Conservation (phyloP, 805 yeast genomes). For the Lachancea meyersii region DNA sequence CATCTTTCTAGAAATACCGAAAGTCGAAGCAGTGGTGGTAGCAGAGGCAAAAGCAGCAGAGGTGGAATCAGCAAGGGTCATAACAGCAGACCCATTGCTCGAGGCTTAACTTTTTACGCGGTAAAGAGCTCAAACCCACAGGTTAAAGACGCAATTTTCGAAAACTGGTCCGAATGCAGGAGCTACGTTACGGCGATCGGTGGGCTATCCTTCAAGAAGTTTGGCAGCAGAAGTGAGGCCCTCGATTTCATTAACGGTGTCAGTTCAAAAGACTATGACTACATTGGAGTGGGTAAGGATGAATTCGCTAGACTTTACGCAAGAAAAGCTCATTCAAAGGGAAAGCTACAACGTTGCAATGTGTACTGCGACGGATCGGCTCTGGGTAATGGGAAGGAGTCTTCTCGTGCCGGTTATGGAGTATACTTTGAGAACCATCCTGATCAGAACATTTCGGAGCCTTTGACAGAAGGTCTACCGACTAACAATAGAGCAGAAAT, state of each 20-base stretch:
- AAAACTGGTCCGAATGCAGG: constrained; percentile 33
- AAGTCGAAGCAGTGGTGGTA: too few relatives aligned
- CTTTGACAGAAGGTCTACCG: constrained; percentile 43
- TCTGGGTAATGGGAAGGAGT: constrained; percentile 46
- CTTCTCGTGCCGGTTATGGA: constrained; percentile 56
- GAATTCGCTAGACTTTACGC: constrained; percentile 14
- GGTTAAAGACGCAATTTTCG: constrained; percentile 25
- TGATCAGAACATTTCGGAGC: constrained; percentile 46
- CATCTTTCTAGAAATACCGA: too few relatives aligned
- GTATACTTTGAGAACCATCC: constrained; percentile 60
- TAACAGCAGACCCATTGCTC: not conserved
- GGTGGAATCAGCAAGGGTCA: not conserved
- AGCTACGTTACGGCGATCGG: constrained; percentile 26
- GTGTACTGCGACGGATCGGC: constrained; percentile 80
- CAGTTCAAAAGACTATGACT: constrained; percentile 17
- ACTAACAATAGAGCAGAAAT: constrained; percentile 84
- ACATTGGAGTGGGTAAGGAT: constrained; percentile 15
- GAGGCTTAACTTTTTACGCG: constrained; percentile 24
- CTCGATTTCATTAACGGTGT: constrained; percentile 24
- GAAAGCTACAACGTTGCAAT: constrained; percentile 9
- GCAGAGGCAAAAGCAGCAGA: not conserved
- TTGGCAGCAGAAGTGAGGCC: constrained; percentile 34
- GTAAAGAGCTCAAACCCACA: constrained; percentile 29
- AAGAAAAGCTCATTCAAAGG: not conserved
- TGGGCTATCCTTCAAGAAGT: constrained; percentile 42